These are phyloP conservation scores for Paracorniculantispora psalliotae DNA, from an alignment of 2,329 filamentous ascomycete genomes.

Conservation along the genomic window DNA sequence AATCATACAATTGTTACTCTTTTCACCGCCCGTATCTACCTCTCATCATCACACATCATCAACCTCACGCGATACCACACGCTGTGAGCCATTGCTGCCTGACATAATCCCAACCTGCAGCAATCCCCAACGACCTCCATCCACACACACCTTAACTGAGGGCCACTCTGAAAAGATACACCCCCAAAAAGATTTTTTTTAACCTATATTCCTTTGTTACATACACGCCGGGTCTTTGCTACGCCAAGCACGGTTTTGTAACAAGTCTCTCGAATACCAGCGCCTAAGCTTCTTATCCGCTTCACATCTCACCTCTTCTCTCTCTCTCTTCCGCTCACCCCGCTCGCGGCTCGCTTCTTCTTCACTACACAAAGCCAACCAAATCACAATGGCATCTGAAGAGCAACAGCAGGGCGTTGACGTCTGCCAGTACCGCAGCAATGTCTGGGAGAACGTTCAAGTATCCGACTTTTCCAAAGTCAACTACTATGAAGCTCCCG, in stretches of 20 bases:
- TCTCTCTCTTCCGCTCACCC: background rate
- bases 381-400: constrained; percentile 11
- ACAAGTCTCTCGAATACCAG: background rate
- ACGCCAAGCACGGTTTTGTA: background rate
- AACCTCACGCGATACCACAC: background rate
- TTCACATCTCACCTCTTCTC: background rate
- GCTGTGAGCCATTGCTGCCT: constrained; percentile 10
- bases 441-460: constrained; percentile 1
- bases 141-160: background rate
- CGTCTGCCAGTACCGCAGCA: background rate
- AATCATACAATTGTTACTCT: constrained; percentile 4
- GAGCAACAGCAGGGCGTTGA: constrained; percentile 4
- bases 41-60: constrained; percentile 5
- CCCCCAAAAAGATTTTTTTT: background rate
- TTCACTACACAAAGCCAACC: background rate
- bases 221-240: background rate
- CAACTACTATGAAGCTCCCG: background rate
- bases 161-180: background rate
- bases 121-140: background rate
- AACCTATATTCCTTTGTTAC: constrained; percentile 1
- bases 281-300: background rate
- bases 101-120: constrained; percentile 4
- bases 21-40: constrained; percentile 10
- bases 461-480: constrained; percentile 8
- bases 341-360: background rate